Percentiles rank a stretch among this genome's conserved stretches.
These are phyloP conservation scores for Cladophialophora exuberans DNA, from an alignment of 2,329 filamentous ascomycete genomes.

Conservation along the genomic window DNA sequence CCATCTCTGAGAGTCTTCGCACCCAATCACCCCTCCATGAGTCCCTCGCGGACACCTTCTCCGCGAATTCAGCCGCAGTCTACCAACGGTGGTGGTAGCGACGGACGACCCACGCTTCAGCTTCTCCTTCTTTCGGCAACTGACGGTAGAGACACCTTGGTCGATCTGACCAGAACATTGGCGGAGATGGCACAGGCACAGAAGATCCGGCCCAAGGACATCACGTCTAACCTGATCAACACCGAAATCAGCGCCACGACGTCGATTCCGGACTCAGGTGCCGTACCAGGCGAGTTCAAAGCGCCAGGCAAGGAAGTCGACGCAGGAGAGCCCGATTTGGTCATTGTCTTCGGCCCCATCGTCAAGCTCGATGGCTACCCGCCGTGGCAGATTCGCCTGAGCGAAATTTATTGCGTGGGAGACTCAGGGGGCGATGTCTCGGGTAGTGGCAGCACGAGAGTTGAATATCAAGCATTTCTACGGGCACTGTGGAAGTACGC, in stretches of 20 bases:
- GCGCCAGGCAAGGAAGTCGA: slow-evolving; percentile 22
- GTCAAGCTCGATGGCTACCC: slow-evolving; percentile 89
- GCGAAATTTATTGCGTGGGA: slow-evolving; percentile 79
- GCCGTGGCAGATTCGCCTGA: slow-evolving; percentile 92
- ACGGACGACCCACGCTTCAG: slow-evolving; percentile 49
- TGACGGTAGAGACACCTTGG: slow-evolving; percentile 89
- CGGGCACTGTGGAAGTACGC: slow-evolving; percentile 81
- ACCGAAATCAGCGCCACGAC: slow-evolving; percentile 73
- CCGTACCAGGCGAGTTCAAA: neutral
- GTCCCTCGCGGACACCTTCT: slow-evolving; percentile 17
- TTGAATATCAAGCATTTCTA: slow-evolving; percentile 94
- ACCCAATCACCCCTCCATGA: slow-evolving; percentile 59
- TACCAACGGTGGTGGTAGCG: slow-evolving; percentile 28
- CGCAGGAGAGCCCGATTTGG: slow-evolving; percentile 71
- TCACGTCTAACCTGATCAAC: slow-evolving; percentile 83
- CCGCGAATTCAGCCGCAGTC: slow-evolving; percentile 29
- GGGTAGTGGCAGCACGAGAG: slow-evolving; percentile 42
- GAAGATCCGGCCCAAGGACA: slow-evolving; percentile 79
- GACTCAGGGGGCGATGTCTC: slow-evolving; percentile 43
- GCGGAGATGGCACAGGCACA: slow-evolving; percentile 91
- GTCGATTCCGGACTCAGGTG: slow-evolving; percentile 20
- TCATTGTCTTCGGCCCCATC: slow-evolving; percentile 83
- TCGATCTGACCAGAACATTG: slow-evolving; percentile 92
- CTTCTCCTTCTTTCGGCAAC: slow-evolving; percentile 83
- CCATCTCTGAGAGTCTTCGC: slow-evolving; percentile 73